Evolutionary conservation across 2,329 filamentous ascomycete genomes (phyloP).

Genomic region (Tolypocladium inflatum): DNA sequence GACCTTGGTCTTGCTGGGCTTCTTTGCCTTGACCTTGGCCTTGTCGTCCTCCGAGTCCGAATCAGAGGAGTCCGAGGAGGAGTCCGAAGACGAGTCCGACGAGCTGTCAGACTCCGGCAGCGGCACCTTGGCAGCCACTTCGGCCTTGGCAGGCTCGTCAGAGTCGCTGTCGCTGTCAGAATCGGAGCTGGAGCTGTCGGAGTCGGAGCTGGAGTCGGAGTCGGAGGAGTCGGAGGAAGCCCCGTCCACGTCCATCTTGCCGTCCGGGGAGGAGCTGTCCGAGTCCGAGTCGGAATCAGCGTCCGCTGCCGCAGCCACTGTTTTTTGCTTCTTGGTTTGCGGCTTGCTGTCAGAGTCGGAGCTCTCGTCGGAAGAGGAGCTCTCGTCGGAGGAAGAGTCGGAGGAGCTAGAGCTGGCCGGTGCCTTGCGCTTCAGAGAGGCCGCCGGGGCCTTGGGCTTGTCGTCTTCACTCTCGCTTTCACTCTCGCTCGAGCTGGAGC

Average conservation of each 20-base stretch:
- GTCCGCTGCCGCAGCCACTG: slow-evolving; percentile 12
- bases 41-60: slow-evolving; percentile 25
- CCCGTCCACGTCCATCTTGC: slow-evolving; percentile 11
- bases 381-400: slow-evolving; percentile 11
- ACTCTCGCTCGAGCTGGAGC: slow-evolving; percentile 21
- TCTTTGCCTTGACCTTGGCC: slow-evolving; percentile 7
- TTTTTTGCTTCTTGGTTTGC: slow-evolving; percentile 43
- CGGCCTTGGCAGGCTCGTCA: slow-evolving; percentile 16
- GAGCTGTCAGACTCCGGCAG: slow-evolving; percentile 31
- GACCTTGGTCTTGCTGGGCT: slow-evolving; percentile 9
- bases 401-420: slow-evolving; percentile 13
- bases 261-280: slow-evolving; percentile 2
- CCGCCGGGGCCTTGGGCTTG: slow-evolving; percentile 9
- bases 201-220: slow-evolving; percentile 19
- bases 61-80: slow-evolving; percentile 16
- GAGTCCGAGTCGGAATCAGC: slow-evolving; percentile 11
- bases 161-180: slow-evolving; percentile 19
- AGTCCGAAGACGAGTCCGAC: slow-evolving; percentile 20
- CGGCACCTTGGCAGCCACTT: slow-evolving; percentile 29
- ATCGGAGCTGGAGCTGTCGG: slow-evolving; percentile 23
- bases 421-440: slow-evolving; percentile 31
- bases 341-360: slow-evolving; percentile 39
- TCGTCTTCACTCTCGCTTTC: slow-evolving; percentile 14
- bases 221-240: slow-evolving; percentile 25
- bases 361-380: slow-evolving; percentile 23